Conservation (phyloP, 1,284 basidiomycete genomes). For the Ceratobasidium sp. region DNA sequence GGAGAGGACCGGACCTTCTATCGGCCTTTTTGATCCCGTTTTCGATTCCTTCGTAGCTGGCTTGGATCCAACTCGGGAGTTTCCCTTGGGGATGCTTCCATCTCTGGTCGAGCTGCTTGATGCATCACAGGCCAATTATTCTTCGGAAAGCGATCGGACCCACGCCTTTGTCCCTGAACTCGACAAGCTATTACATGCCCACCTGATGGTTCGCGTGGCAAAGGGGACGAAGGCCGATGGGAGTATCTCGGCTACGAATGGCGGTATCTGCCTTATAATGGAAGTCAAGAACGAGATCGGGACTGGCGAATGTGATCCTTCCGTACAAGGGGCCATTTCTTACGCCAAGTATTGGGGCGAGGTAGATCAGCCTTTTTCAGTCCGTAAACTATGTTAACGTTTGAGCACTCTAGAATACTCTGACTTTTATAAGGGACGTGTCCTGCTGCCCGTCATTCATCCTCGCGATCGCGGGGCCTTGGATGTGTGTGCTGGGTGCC, state of each 20-base stretch:
- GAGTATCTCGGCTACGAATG: no score
- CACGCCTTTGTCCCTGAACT: no score
- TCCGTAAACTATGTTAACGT: no score
- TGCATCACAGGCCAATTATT: background rate
- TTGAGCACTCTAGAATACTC: no score
- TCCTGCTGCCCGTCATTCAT: conserved; percentile 48
- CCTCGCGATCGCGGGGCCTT: conserved; percentile 48
- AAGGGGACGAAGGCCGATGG: no score
- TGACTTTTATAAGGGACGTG: background rate
- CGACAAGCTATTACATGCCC: no score
- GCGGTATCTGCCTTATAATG: no score
- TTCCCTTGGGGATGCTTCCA: no score
- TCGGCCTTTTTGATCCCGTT: conserved; percentile 12
- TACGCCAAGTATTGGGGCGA: conserved; percentile 20
- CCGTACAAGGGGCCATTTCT: conserved; percentile 15
- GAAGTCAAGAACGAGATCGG: conserved; percentile 36
- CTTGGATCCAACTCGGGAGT: background rate
- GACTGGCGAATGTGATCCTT: conserved; percentile 19
- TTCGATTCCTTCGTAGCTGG: conserved; percentile 3
- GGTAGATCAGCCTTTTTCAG: no score
- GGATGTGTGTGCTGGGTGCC: conserved; percentile 49
- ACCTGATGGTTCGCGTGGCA: no score
- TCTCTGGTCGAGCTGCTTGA: background rate
- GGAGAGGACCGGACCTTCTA: background rate
- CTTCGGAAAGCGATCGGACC: no score